Base-by-base conservation (phyloP, 2,329 filamentous ascomycete species). In the Fusarium chaquense region DNA sequence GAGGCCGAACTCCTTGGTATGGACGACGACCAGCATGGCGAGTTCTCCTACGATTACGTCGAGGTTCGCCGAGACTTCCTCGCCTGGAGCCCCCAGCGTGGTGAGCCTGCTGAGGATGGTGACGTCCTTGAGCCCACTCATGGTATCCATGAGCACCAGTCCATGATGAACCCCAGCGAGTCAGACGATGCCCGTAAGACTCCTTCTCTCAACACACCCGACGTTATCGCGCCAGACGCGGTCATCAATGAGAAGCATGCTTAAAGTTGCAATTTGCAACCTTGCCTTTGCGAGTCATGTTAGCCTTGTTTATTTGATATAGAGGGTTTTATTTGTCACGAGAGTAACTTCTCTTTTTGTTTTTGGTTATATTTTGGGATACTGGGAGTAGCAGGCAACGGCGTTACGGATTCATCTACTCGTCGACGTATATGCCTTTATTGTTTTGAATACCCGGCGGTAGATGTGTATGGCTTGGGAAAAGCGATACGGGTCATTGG, bases 31-130 rank as follows among this genome's bases (percentile, higher is more conserved):
- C 93, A 96, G 82, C 91, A 95, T 73, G 93, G 93, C 80, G 93
- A 96, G 81, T 96, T 95, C 78, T 93, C 92, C 15, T 95, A 95
- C 84, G 93, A 96, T 79, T 96, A 95, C 79, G 93, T 96, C 71
- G 93, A 96, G 85, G 92, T 95, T 62, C 91, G 93, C 77, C 89
- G 93, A 76, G 93, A 96, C 81, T 96, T 94, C 84, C 88, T 96
- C 40, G 93, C 93, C 62, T 96, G 93, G 93, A 94, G 91, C 32
- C 93, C 93, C 1, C 89, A 91, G 35, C 90, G 90, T 76, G 85
- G 83, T 65, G 89, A 92, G 72, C 90, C 89, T 28, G 84, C 85
- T 51, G 80, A 84, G 61, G 82, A 86, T 67, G 87, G 89, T 65
- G 84, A 87, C 75, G 81, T 85, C 33, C 82, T 91, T 55, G 78